Conservation (phyloP, 768 basidiomycete species). For the Coprinellus micaceus region DNA sequence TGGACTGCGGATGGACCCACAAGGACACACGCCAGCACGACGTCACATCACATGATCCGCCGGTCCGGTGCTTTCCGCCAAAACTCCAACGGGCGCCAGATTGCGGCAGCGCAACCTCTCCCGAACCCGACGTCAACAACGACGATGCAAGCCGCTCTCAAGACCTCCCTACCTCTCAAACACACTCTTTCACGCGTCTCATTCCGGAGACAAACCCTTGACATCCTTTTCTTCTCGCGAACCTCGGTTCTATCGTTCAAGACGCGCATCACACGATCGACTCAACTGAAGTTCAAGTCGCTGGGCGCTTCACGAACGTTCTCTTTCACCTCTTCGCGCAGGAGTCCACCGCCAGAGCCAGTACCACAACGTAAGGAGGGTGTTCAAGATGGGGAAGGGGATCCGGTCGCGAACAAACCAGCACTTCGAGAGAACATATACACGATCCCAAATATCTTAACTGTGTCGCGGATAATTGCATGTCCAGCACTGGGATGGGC, state of each 20-base stretch:
- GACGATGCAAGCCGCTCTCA: conserved; percentile 1
- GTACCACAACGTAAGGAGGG: too few species aligned
- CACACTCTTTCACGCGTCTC: neutral
- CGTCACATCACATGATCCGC: too few species aligned
- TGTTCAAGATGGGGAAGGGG: too few species aligned
- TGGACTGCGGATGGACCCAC: too few species aligned
- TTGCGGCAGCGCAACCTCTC: neutral
- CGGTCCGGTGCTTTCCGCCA: neutral
- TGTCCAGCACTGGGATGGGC: conserved; percentile 93
- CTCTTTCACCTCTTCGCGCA: conserved; percentile 17
- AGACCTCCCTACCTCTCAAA: neutral
- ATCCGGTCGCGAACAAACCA: conserved; percentile 24
- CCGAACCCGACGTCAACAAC: neutral
- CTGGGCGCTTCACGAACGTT: conserved; percentile 8
- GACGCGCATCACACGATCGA: neutral
- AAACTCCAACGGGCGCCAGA: neutral
- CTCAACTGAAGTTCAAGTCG: neutral
- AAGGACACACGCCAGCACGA: too few species aligned
- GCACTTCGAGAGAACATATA: conserved; percentile 82
- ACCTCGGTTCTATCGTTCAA: neutral
- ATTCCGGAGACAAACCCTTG: neutral
- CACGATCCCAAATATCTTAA: conserved; percentile 89
- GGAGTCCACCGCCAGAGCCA: too few species aligned
- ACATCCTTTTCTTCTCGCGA: neutral
- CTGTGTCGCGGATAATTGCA: conserved; percentile 79